Conservation (phyloP, 805 yeast species). For the Saccharomycopsis fodiens region DNA sequence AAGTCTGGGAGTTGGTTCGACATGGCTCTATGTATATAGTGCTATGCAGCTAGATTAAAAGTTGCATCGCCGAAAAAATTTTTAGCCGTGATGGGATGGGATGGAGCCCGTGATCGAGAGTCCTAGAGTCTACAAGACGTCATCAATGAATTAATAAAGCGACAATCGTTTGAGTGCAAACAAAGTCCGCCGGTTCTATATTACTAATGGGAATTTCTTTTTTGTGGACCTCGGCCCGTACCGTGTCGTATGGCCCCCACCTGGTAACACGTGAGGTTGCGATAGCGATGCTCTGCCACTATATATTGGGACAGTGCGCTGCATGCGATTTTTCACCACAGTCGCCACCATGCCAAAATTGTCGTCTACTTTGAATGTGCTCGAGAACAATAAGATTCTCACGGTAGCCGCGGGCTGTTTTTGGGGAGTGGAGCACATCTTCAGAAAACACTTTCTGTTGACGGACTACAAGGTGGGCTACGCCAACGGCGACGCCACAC, state of each 20-base stretch:
- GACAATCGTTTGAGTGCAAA: too few species aligned
- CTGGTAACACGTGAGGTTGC: neutral
- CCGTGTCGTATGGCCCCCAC: too few species aligned
- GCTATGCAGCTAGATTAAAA: too few species aligned
- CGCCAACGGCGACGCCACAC: conserved; percentile 59
- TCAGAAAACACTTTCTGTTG: conserved; percentile 59
- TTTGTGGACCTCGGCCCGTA: neutral
- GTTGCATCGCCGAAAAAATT: too few species aligned
- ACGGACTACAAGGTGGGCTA: conserved; percentile 82
- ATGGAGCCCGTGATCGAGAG: too few species aligned
- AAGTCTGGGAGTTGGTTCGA: conserved; percentile 46
- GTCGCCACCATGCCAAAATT: conserved; percentile 21
- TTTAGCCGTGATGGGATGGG: too few species aligned
- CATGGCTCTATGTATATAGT: too few species aligned
- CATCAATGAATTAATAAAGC: too few species aligned
- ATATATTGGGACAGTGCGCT: neutral
- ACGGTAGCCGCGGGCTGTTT: conserved; percentile 70
- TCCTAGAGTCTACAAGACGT: too few species aligned
- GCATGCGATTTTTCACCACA: too few species aligned
- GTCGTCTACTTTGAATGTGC: conserved; percentile 34
- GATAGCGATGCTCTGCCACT: neutral
- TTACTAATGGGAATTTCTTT: too few species aligned
- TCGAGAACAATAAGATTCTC: conserved; percentile 43
- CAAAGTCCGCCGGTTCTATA: too few species aligned
- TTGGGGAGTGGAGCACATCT: conserved; percentile 88